These are phyloP conservation scores for Aureobasidium sp. DNA, from an alignment of 2,329 filamentous ascomycete species.

Conservation along the genomic window DNA sequence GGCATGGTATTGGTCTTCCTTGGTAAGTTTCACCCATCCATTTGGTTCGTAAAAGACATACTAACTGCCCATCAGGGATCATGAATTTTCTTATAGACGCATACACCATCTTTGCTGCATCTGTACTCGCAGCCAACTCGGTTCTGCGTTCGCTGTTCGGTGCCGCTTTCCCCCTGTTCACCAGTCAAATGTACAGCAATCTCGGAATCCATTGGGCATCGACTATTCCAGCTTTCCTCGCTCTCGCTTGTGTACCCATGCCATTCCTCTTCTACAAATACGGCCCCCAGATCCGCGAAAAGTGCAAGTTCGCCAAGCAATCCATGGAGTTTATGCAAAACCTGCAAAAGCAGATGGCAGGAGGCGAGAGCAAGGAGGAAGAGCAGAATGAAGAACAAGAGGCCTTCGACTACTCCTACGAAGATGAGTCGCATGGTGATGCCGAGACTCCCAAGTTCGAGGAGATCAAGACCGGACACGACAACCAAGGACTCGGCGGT, in stretches of 20 bases:
- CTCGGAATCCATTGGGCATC: slow-evolving; percentile 67
- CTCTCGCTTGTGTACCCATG: slow-evolving; percentile 61
- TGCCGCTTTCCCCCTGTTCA: slow-evolving; percentile 72
- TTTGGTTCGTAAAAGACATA: slow-evolving; percentile 39
- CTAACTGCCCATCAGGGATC: slow-evolving; percentile 22
- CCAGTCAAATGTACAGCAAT: slow-evolving; percentile 49
- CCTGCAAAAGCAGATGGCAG: slow-evolving; percentile 29
- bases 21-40: slow-evolving; percentile 20
- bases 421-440: not conserved
- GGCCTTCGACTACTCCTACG: slow-evolving; percentile 22
- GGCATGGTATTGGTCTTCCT: slow-evolving; percentile 59
- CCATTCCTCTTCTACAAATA: slow-evolving; percentile 71
- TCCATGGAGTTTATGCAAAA: slow-evolving; percentile 51
- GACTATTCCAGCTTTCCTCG: slow-evolving; percentile 64
- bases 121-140: slow-evolving; percentile 66
- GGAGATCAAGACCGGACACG: slow-evolving; percentile 28
- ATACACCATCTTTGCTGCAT: slow-evolving; percentile 65
- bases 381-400: slow-evolving; percentile 25
- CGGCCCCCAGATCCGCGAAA: slow-evolving; percentile 52
- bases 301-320: slow-evolving; percentile 62
- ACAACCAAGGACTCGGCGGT: slow-evolving; percentile 14
- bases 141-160: slow-evolving; percentile 71
- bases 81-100: slow-evolving; percentile 62
- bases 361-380: slow-evolving; percentile 14
- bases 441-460: slow-evolving; percentile 26